These are phyloP conservation scores for Lepidium sativum DNA, from an alignment of 345 rosid genomes.

Conservation along the genomic window DNA sequence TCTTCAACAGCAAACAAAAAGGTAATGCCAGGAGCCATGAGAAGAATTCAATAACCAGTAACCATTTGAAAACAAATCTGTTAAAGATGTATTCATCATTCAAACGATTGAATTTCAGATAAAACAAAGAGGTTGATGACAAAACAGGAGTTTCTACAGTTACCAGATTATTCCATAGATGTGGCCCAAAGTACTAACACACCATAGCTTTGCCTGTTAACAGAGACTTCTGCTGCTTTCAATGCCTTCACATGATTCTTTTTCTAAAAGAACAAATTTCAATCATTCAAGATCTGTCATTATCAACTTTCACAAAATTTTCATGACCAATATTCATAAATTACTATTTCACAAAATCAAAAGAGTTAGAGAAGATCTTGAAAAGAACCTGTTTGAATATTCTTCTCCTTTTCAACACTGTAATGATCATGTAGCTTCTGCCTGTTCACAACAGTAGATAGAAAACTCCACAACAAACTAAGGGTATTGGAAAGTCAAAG, in stretches of 20 bases:
- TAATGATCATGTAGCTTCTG: background rate
- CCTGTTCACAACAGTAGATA: conserved; percentile 12
- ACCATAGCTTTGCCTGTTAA: conserved; percentile 18
- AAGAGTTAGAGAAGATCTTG: background rate
- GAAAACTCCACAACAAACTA: background rate
- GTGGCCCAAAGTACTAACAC: conserved; percentile 31
- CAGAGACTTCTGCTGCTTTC: conserved; percentile 22
- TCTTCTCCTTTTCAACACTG: conserved; percentile 3
- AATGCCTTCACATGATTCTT: conserved; percentile 23
- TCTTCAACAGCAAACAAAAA: background rate
- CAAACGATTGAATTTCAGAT: background rate
- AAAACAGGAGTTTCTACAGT: conserved; percentile 23
- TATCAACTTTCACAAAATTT: conserved; percentile 15
- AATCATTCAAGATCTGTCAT: conserved; percentile 21
- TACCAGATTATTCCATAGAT: conserved; percentile 26
- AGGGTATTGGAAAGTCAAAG: background rate
- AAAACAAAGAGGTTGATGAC: conserved; percentile 21
- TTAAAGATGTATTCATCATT: no score
- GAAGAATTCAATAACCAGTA: no score
- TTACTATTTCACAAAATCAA: conserved; percentile 11
- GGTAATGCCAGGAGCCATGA: background rate
- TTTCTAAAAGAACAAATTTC: conserved; percentile 6
- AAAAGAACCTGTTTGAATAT: conserved; percentile 6
- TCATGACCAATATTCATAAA: background rate
- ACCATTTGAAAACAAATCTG: no score